Evolutionary conservation across 169 alveolate species (phyloP).

Genomic region (Plasmodium fragile): DNA sequence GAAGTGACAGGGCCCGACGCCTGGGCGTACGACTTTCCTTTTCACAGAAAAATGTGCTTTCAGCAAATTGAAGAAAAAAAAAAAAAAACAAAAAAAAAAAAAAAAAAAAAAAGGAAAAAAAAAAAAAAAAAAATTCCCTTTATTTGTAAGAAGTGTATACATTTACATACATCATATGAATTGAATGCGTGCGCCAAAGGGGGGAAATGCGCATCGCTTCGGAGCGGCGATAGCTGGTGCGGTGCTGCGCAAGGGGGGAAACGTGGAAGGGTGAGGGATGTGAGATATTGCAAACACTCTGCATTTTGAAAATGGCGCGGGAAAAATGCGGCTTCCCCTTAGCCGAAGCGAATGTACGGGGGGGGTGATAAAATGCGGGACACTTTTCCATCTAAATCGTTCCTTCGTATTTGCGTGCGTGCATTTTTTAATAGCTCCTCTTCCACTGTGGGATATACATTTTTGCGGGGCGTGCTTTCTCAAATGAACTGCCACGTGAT

Average conservation of each 20-base stretch:
- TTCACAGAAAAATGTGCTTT: constrained; percentile 1
- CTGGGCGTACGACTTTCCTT: constrained; percentile 6
- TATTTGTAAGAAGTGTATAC: not conserved
- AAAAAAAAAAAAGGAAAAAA: no score
- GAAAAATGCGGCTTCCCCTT: not conserved
- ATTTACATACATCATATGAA: not conserved
- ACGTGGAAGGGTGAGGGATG: not conserved
- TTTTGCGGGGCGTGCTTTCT: not conserved
- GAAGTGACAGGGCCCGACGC: constrained; percentile 6
- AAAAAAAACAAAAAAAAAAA: no score
- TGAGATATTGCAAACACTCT: not conserved
- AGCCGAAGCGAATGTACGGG: not conserved
- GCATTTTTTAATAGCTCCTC: not conserved
- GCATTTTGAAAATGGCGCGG: not conserved
- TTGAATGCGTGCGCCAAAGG: not conserved
- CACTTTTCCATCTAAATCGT: not conserved
- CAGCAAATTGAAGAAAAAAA: not conserved
- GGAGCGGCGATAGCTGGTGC: not conserved
- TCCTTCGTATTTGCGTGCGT: not conserved
- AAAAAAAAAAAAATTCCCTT: not conserved
- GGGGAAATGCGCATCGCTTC: not conserved
- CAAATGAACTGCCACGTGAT: not conserved
- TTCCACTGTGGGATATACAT: not conserved
- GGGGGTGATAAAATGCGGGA: not conserved
- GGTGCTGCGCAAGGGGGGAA: not conserved